Conservation (phyloP, 495 filamentous ascomycete genomes). For the Tricharina praecox region DNA sequence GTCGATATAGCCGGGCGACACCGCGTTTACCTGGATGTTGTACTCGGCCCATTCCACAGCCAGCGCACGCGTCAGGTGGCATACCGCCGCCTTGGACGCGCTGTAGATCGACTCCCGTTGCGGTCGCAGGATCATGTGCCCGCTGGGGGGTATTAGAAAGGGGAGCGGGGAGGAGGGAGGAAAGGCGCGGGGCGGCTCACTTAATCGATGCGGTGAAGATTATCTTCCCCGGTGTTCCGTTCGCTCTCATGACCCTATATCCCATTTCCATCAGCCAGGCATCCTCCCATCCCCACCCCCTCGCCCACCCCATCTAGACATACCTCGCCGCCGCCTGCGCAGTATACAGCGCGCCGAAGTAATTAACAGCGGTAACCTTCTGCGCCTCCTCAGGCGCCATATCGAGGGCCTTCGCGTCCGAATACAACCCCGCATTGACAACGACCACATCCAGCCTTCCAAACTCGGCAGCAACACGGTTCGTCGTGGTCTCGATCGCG, state of each 20-base stretch:
- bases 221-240: slow-evolving; percentile 23
- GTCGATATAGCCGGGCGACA: slow-evolving; percentile 54
- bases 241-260: slow-evolving; percentile 22
- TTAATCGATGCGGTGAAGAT: slow-evolving; percentile 26
- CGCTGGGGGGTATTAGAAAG: slow-evolving; percentile 10
- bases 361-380: slow-evolving; percentile 21
- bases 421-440: slow-evolving; percentile 24
- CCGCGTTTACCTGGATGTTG: slow-evolving; percentile 78
- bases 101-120: slow-evolving; percentile 26
- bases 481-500: slow-evolving; percentile 22
- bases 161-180: background rate
- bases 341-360: slow-evolving; percentile 24
- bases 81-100: slow-evolving; percentile 62
- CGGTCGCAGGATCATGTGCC: slow-evolving; percentile 24
- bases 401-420: slow-evolving; percentile 19
- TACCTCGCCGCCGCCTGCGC: slow-evolving; percentile 23
- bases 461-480: slow-evolving; percentile 17
- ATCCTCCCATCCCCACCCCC: background rate
- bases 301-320: slow-evolving; percentile 1
- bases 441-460: slow-evolving; percentile 24
- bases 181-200: slow-evolving; percentile 8
- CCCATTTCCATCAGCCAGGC: slow-evolving; percentile 2
- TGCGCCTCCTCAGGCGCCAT: slow-evolving; percentile 23
- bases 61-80: slow-evolving; percentile 61
- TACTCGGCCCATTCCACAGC: slow-evolving; percentile 78